These are phyloP conservation scores for Sporisorium exsertum DNA, from an alignment of 1,284 basidiomycete species.

Conservation along the genomic window DNA sequence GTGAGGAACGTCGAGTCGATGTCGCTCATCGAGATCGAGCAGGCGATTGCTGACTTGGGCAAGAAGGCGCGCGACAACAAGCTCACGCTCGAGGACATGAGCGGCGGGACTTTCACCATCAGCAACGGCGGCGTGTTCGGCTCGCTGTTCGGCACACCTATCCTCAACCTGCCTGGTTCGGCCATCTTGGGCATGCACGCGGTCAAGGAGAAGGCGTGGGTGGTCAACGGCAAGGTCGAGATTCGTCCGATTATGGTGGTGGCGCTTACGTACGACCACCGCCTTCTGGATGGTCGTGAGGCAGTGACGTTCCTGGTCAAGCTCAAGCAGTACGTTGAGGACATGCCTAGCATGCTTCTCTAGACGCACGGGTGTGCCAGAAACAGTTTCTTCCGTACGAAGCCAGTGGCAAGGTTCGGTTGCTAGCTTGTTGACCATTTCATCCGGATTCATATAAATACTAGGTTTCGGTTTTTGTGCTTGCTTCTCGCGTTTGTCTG, in stretches of 20 bases:
- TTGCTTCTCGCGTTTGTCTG: background rate
- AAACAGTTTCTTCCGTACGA: too few species aligned
- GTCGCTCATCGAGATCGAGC: slow-evolving; percentile 91
- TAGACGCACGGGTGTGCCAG: slow-evolving; percentile 15
- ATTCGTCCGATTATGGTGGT: slow-evolving; percentile 94
- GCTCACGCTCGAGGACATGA: slow-evolving; percentile 85
- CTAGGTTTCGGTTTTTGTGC: background rate
- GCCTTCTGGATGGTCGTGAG: slow-evolving; percentile 93
- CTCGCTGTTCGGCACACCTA: slow-evolving; percentile 91
- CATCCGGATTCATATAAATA: slow-evolving; percentile 8
- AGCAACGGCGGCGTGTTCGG: slow-evolving; percentile 99
- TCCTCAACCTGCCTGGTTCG: slow-evolving; percentile 93
- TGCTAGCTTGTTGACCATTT: background rate
- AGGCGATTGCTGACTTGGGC: slow-evolving; percentile 87
- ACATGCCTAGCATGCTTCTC: slow-evolving; percentile 66
- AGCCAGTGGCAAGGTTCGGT: background rate
- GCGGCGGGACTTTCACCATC: slow-evolving; percentile 97
- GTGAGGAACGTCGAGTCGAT: slow-evolving; percentile 89
- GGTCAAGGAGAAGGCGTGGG: slow-evolving; percentile 93
- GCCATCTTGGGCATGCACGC: slow-evolving; percentile 96
- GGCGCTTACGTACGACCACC: slow-evolving; percentile 90
- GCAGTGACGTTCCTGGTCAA: slow-evolving; percentile 96
- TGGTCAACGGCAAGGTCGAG: slow-evolving; percentile 77
- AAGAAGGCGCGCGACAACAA: slow-evolving; percentile 97
- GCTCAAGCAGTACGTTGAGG: slow-evolving; percentile 71